These are phyloP conservation scores for Cinnamomum chago DNA, from an alignment of 164 flowering plant species.

Conservation along the genomic window DNA sequence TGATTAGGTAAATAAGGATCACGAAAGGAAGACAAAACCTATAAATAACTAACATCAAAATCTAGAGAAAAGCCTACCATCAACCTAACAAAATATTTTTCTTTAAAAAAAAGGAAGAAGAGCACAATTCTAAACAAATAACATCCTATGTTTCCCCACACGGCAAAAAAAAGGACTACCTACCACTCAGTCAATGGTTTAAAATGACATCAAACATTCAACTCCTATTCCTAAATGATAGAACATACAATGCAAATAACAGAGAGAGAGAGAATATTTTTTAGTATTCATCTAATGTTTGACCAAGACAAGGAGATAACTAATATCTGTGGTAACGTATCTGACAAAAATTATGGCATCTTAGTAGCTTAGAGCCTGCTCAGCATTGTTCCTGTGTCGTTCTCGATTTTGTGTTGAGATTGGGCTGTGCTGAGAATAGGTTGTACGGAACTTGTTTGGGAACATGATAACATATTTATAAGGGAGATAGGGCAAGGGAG, in stretches of 20 bases:
- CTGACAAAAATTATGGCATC: not conserved
- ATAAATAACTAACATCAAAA: conserved; percentile 5
- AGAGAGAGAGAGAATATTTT: not conserved
- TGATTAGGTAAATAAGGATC: not conserved
- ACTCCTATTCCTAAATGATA: not conserved
- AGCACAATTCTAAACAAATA: conserved; percentile 5
- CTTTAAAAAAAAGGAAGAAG: not conserved
- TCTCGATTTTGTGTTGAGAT: too few relatives aligned
- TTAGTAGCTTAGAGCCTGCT: not conserved
- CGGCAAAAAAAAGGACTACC: not conserved
- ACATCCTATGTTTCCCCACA: not conserved
- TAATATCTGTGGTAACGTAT: not conserved
- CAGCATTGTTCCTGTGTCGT: not conserved
- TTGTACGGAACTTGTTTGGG: too few relatives aligned
- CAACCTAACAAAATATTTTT: not conserved
- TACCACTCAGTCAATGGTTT: not conserved
- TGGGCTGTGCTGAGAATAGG: too few relatives aligned
- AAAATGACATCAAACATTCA: not conserved
- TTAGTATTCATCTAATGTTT: not conserved
- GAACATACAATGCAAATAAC: not conserved
- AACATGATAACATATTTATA: too few relatives aligned
- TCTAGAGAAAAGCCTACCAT: conserved; percentile 4
- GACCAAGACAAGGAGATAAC: not conserved
- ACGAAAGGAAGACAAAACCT: conserved; percentile 1
- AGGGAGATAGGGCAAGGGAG: too few relatives aligned